A percentile compares a stretch with the other conserved stretches of the same genome.
phyloP scores from a whole-genome alignment of 2,329 filamentous ascomycete species.

The Aspergillus latus region DNA sequence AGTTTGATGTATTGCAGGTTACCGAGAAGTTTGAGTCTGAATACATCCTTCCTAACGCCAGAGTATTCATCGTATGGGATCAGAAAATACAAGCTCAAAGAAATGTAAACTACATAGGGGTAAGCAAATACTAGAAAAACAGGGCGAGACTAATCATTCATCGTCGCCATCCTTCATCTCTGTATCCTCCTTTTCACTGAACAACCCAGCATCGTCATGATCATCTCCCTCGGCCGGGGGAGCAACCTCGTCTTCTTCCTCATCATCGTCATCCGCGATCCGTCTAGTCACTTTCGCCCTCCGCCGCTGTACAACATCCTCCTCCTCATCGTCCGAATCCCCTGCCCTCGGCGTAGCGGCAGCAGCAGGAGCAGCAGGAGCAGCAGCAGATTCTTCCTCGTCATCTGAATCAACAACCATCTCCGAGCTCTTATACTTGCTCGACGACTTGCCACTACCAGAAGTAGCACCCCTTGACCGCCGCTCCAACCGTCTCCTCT shows the following conservation, averaged over 20 bases:
- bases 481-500: constrained; percentile 61
- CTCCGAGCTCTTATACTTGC: constrained; percentile 84
- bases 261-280: constrained; percentile 42
- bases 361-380: neutral
- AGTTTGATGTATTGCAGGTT: neutral
- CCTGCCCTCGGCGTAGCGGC: neutral
- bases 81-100: constrained; percentile 13
- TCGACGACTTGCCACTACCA: constrained; percentile 31
- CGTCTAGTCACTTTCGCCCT: constrained; percentile 35
- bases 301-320: constrained; percentile 33
- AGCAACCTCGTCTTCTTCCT: constrained; percentile 48
- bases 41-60: constrained; percentile 13
- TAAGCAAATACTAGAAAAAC: constrained; percentile 11
- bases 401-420: constrained; percentile 74
- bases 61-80: constrained; percentile 10
- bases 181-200: constrained; percentile 35
- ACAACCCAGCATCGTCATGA: constrained; percentile 39
- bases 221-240: constrained; percentile 19
- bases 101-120: constrained; percentile 19
- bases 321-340: constrained; percentile 34
- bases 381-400: constrained; percentile 46
- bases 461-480: constrained; percentile 38
- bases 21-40: neutral
- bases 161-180: constrained; percentile 41
- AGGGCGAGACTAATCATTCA: constrained; percentile 11